phyloP scores from a whole-genome alignment of 2,329 filamentous ascomycete genomes.

The Ustulina deusta region DNA sequence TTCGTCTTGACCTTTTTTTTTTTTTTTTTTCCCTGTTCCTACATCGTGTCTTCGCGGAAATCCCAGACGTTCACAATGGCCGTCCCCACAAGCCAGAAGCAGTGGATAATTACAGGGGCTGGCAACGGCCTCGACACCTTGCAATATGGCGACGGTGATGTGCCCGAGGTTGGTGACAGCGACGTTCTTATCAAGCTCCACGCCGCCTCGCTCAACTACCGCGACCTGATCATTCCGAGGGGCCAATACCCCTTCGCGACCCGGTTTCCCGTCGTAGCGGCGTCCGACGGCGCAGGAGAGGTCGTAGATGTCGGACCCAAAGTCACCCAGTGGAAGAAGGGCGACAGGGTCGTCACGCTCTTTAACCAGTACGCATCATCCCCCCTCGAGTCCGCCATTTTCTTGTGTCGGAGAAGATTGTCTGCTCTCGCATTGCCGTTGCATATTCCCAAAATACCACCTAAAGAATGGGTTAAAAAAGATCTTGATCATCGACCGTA shows the following conservation, averaged over 20 bases:
- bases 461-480: neutral
- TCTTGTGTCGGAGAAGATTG: neutral
- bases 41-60: neutral
- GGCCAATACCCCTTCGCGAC: constrained; percentile 61
- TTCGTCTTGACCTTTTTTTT: neutral
- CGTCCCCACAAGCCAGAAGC: constrained; percentile 49
- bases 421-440: neutral
- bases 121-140: constrained; percentile 71
- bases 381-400: neutral
- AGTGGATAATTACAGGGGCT: constrained; percentile 67
- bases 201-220: constrained; percentile 66
- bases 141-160: constrained; percentile 62
- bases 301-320: constrained; percentile 64
- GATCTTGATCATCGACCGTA: neutral
- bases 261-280: constrained; percentile 60
- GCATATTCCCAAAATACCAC: neutral
- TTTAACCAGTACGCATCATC: constrained; percentile 63
- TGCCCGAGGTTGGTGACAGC: constrained; percentile 72
- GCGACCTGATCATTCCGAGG: constrained; percentile 63
- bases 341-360: constrained; percentile 69
- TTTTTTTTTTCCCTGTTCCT: neutral
- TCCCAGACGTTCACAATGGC: constrained; percentile 28
- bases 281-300: constrained; percentile 66
- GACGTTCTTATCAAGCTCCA: constrained; percentile 77
- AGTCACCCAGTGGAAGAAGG: constrained; percentile 62